These are phyloP conservation scores for Globisporangium paroecandrum DNA, from an alignment of 352 stramenopile genomes.

Conservation along the genomic window DNA sequence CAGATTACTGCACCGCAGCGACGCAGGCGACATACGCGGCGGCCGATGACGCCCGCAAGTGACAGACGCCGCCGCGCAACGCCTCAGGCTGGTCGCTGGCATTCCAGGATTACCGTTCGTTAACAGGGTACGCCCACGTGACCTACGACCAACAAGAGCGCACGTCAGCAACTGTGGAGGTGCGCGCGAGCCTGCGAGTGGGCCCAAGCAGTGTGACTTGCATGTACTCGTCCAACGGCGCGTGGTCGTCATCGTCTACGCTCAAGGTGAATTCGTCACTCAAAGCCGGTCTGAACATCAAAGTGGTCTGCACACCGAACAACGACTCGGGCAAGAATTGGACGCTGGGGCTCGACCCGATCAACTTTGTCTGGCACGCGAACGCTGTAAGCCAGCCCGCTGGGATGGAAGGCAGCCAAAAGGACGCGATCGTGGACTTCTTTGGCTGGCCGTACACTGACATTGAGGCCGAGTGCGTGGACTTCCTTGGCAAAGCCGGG, in stretches of 20 bases:
- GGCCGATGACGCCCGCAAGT: constrained; percentile 21
- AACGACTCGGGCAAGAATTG: constrained; percentile 16
- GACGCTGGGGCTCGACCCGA: constrained; percentile 44
- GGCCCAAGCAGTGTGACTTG: constrained; percentile 17
- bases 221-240: constrained; percentile 39
- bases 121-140: constrained; percentile 2
- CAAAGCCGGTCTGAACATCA: constrained; percentile 30
- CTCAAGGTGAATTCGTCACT: constrained; percentile 26
- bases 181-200: constrained; percentile 22
- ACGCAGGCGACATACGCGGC: constrained; percentile 19
- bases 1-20: constrained; percentile 24
- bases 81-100: not conserved
- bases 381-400: constrained; percentile 27
- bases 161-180: not conserved
- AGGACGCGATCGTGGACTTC: constrained; percentile 61
- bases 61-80: constrained; percentile 2
- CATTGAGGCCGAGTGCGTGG: constrained; percentile 55
- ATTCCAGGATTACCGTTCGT: not conserved
- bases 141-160: not conserved
- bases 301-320: constrained; percentile 23
- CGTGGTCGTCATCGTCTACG: constrained; percentile 16
- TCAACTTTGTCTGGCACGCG: constrained; percentile 69
- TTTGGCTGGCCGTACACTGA: constrained; percentile 69
- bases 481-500: constrained; percentile 58
- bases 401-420: constrained; percentile 42